Evolutionary conservation across 2,329 filamentous ascomycete species (phyloP).

Genomic region (Coniochaeta ligniaria): DNA sequence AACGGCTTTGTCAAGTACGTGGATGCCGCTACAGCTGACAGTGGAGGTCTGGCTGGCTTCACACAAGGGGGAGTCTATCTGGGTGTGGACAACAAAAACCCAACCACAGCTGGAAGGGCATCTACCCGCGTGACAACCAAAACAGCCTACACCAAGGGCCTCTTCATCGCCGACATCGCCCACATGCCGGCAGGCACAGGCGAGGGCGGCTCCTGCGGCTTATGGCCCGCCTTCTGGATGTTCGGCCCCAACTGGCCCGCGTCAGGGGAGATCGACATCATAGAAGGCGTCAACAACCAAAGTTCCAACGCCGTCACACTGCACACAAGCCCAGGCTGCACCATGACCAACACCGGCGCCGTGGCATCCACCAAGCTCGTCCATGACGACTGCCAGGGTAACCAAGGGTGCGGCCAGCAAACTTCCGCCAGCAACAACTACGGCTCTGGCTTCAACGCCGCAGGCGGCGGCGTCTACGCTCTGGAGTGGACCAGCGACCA

Average conservation of each 20-base stretch:
- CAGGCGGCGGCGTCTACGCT: conserved; percentile 63
- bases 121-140: conserved; percentile 66
- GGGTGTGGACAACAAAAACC: conserved; percentile 58
- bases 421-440: conserved; percentile 48
- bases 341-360: conserved; percentile 41
- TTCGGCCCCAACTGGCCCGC: conserved; percentile 64
- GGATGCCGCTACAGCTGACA: conserved; percentile 47
- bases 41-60: conserved; percentile 50
- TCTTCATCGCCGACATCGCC: conserved; percentile 65
- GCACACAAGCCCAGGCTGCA: conserved; percentile 57
- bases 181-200: conserved; percentile 64
- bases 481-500: conserved; percentile 66
- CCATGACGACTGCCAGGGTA: conserved; percentile 24
- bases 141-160: conserved; percentile 58
- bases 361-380: conserved; percentile 36
- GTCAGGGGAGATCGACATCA: conserved; percentile 70
- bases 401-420: conserved; percentile 49
- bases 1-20: conserved; percentile 68
- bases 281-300: conserved; percentile 67
- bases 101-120: conserved; percentile 51
- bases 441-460: conserved; percentile 64
- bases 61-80: conserved; percentile 53
- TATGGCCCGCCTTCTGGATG: conserved; percentile 69
- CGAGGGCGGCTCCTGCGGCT: conserved; percentile 43
- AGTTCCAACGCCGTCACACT: conserved; percentile 56